Evolutionary conservation across 768 basidiomycete species (phyloP).

Genomic region (Boletus sensibilis): DNA sequence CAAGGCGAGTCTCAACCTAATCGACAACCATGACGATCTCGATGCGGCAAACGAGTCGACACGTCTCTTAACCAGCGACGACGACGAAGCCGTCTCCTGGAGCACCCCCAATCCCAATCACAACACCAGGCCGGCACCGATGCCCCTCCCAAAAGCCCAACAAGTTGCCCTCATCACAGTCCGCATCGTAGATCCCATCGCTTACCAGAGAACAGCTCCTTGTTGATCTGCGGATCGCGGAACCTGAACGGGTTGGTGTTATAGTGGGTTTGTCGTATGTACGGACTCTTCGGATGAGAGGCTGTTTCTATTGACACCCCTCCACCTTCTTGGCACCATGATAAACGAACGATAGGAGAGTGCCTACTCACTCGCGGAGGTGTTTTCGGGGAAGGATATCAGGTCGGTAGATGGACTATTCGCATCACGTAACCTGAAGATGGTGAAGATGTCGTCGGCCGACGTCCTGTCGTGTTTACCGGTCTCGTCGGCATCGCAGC

Average conservation of each 20-base stretch:
- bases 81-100: conserved; percentile 7
- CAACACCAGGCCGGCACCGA: background rate
- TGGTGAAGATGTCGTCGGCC: conserved; percentile 50
- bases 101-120: too few relatives aligned
- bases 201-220: conserved; percentile 63
- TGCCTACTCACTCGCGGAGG: conserved; percentile 57
- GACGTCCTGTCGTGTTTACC: conserved; percentile 57
- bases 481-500: conserved; percentile 52
- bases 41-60: conserved; percentile 11
- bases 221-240: conserved; percentile 48
- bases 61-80: conserved; percentile 6
- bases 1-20: too few relatives aligned
- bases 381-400: conserved; percentile 57
- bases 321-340: background rate
- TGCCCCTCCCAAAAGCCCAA: conserved; percentile 45
- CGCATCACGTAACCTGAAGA: background rate
- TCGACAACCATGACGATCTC: background rate
- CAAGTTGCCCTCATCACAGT: conserved; percentile 41
- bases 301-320: background rate
- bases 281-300: conserved; percentile 12
- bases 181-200: conserved; percentile 57
- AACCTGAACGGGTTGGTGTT: conserved; percentile 61
- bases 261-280: conserved; percentile 60
- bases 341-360: conserved; percentile 45
- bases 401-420: conserved; percentile 30